phyloP scores from a whole-genome alignment of 2,329 filamentous ascomycete species.

The Colletotrichum shisoi region DNA sequence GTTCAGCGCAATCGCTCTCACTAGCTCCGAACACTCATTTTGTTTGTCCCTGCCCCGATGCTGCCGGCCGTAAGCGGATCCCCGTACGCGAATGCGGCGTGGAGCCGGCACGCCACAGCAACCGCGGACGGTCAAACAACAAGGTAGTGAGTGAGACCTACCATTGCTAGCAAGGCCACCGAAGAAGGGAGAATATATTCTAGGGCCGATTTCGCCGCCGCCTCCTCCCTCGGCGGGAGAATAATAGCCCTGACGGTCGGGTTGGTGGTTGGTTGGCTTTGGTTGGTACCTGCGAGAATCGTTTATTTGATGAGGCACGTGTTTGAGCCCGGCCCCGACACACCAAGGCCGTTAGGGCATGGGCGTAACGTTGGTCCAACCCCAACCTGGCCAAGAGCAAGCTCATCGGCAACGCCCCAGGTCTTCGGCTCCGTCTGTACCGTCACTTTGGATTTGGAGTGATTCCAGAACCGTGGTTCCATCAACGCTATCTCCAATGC shows the following conservation, averaged over 20 bases:
- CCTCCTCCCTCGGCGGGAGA: background rate
- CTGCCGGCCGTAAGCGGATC: slow-evolving; percentile 37
- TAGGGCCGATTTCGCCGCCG: background rate
- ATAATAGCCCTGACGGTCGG: background rate
- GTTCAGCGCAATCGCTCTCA: slow-evolving; percentile 30
- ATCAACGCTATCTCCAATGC: background rate
- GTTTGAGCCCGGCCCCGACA: background rate
- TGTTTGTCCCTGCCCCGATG: slow-evolving; percentile 26
- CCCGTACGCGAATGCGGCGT: slow-evolving; percentile 30
- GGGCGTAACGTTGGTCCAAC: background rate
- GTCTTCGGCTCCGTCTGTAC: background rate
- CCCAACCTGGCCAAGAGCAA: background rate
- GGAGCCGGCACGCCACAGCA: slow-evolving; percentile 28
- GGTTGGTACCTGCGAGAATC: background rate
- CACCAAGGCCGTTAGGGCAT: slow-evolving; percentile 5
- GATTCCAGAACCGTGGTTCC: background rate
- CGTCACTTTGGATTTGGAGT: background rate
- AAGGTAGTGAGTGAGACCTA: slow-evolving; percentile 16
- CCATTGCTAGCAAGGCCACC: slow-evolving; percentile 16
- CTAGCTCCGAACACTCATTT: slow-evolving; percentile 21
- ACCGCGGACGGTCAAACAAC: slow-evolving; percentile 9
- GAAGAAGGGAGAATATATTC: slow-evolving; percentile 2
- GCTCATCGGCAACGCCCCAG: slow-evolving; percentile 9
- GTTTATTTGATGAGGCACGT: slow-evolving; percentile 4
- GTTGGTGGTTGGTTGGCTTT: background rate